A percentile compares a stretch with the other conserved stretches of the same genome.
These are phyloP conservation scores for Cercospora sp. DNA, from an alignment of 2,329 filamentous ascomycete species.

Conservation along the genomic window DNA sequence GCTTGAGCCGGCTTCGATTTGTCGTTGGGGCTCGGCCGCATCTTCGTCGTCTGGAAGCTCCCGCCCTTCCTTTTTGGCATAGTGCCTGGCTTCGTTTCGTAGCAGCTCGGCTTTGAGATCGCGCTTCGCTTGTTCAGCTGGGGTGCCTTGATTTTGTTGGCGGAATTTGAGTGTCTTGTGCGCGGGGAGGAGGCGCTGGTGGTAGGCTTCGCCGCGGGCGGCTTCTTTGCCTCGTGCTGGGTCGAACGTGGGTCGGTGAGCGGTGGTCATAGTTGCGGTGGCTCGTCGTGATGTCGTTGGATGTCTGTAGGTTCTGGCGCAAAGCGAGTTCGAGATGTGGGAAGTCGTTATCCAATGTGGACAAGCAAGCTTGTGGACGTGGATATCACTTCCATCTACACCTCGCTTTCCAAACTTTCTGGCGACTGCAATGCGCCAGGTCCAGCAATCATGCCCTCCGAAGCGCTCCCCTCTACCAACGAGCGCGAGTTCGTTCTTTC, in stretches of 20 bases:
- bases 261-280: constrained; percentile 50
- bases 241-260: constrained; percentile 90
- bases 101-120: constrained; percentile 90
- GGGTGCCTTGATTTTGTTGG: constrained; percentile 85
- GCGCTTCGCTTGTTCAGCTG: constrained; percentile 66
- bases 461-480: constrained; percentile 84
- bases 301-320: background rate
- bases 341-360: constrained; percentile 10
- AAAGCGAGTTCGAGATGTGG: background rate
- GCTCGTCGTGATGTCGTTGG: background rate
- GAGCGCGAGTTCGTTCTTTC: constrained; percentile 84
- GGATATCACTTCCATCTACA: background rate
- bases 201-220: constrained; percentile 87
- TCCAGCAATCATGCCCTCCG: constrained; percentile 72
- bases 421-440: background rate
- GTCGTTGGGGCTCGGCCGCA: constrained; percentile 33
- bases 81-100: constrained; percentile 82
- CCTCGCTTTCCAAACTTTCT: constrained; percentile 5
- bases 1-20: constrained; percentile 50
- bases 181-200: constrained; percentile 90
- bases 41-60: constrained; percentile 42
- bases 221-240: constrained; percentile 94
- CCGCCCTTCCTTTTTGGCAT: constrained; percentile 76
- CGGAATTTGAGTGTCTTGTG: constrained; percentile 90
- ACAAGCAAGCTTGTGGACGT: background rate